These are phyloP conservation scores for Dothideomycetes sp. DNA, from an alignment of 2,329 filamentous ascomycete species.

Conservation along the genomic window DNA sequence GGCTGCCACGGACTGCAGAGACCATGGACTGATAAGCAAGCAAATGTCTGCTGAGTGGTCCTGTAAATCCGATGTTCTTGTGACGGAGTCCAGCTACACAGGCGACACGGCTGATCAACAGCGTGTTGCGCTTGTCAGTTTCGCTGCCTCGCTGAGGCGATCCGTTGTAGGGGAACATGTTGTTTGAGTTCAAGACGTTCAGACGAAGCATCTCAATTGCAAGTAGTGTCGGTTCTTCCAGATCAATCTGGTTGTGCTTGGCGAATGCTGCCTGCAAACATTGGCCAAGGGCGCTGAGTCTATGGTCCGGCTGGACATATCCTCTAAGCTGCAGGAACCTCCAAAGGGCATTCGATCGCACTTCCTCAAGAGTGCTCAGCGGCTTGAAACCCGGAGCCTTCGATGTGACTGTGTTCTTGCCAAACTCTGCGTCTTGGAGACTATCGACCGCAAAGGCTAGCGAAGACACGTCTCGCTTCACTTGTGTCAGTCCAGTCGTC, in stretches of 20 bases:
- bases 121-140: conserved; percentile 65
- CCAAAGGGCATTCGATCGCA: conserved; percentile 70
- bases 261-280: conserved; percentile 54
- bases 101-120: conserved; percentile 78
- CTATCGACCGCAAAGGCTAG: conserved; percentile 48
- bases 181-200: conserved; percentile 64
- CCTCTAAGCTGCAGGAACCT: conserved; percentile 81
- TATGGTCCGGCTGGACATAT: conserved; percentile 71
- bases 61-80: conserved; percentile 81
- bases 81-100: conserved; percentile 76
- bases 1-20: conserved; percentile 64
- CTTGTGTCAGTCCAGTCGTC: background rate
- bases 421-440: conserved; percentile 61
- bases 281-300: conserved; percentile 74
- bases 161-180: conserved; percentile 52
- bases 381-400: conserved; percentile 24
- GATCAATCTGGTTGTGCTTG: conserved; percentile 29
- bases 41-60: conserved; percentile 82
- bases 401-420: conserved; percentile 55
- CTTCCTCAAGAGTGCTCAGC: conserved; percentile 58
- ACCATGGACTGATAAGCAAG: conserved; percentile 79
- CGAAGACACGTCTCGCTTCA: conserved; percentile 18
- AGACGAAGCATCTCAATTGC: conserved; percentile 79
- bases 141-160: conserved; percentile 50
- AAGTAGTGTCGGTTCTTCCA: conserved; percentile 71